phyloP scores from a whole-genome alignment of 495 filamentous ascomycete genomes.

The Mycothermus thermophilus region DNA sequence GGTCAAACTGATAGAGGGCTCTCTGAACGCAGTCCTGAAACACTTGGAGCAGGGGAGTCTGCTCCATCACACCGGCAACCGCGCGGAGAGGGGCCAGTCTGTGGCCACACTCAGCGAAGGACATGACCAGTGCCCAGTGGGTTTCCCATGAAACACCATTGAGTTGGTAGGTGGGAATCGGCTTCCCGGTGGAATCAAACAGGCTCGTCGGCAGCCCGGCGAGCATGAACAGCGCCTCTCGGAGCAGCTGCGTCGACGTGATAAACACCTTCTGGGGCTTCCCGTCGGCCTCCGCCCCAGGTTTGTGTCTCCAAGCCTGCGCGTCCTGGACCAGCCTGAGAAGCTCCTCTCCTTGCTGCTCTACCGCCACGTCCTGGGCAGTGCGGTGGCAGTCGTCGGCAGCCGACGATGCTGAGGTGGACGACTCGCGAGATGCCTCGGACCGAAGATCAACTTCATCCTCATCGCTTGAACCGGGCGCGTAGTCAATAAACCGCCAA shows the following conservation, averaged over 20 bases:
- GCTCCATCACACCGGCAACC: conserved; percentile 18
- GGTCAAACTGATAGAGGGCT: conserved; percentile 31
- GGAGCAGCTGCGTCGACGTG: conserved; percentile 58
- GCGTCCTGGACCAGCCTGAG: conserved; percentile 39
- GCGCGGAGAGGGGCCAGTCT: conserved; percentile 25
- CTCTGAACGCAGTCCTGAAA: conserved; percentile 33
- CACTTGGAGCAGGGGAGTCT: conserved; percentile 35
- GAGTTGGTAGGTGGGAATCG: conserved; percentile 23
- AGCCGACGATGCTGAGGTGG: conserved; percentile 8
- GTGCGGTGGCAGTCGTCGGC: conserved; percentile 26
- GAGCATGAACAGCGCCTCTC: conserved; percentile 77
- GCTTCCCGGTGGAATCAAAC: conserved; percentile 36
- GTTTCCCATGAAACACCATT: conserved; percentile 27
- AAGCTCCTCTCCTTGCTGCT: conserved; percentile 23
- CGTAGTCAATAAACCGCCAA: conserved; percentile 69
- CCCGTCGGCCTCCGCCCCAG: conserved; percentile 17
- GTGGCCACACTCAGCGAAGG: conserved; percentile 27
- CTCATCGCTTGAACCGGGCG: conserved; percentile 49
- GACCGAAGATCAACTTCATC: conserved; percentile 24
- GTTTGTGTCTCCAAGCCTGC: conserved; percentile 48
- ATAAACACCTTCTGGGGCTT: conserved; percentile 34
- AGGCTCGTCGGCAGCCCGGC: conserved; percentile 62
- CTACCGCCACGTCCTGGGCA: conserved; percentile 23
- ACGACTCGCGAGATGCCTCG: conserved; percentile 20
- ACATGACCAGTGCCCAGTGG: conserved; percentile 25